Percentiles rank a stretch among this genome's conserved stretches.
Evolutionary conservation across 1,284 basidiomycete species (phyloP).

Genomic region (Cerioporus squamosus): DNA sequence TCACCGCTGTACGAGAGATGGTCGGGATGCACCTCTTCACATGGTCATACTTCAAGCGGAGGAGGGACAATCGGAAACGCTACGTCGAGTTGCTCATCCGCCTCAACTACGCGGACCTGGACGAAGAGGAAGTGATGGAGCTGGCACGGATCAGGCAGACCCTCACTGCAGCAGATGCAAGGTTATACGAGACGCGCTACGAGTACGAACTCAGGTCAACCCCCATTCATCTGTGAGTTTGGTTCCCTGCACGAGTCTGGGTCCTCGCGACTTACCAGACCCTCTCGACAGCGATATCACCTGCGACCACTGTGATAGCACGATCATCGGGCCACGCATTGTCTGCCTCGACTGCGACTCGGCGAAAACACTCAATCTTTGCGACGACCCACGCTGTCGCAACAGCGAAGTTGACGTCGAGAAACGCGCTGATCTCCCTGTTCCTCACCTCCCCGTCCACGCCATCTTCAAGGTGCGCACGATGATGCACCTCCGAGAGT

Average conservation of each 20-base stretch:
- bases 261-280: not conserved
- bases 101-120: constrained; percentile 2
- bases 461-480: constrained; percentile 11
- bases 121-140: constrained; percentile 3
- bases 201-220: constrained; percentile 15
- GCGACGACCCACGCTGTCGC: constrained; percentile 12
- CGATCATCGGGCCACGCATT: constrained; percentile 10
- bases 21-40: not conserved
- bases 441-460: constrained; percentile 5
- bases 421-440: constrained; percentile 5
- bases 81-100: constrained; percentile 11
- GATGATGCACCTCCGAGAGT: constrained; percentile 12
- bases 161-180: constrained; percentile 9
- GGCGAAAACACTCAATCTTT: constrained; percentile 5
- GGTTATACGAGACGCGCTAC: constrained; percentile 12
- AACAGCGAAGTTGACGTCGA: not conserved
- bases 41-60: constrained; percentile 10
- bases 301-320: constrained; percentile 14
- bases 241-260: not conserved
- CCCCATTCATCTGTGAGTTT: constrained; percentile 13
- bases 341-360: constrained; percentile 15
- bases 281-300: not conserved
- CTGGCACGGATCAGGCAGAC: constrained; percentile 3
- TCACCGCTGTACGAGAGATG: constrained; percentile 11
- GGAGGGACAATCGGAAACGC: constrained; percentile 3